Evolutionary conservation across 208 protist genomes (phyloP).

Genomic region (Strigomonas galati): DNA sequence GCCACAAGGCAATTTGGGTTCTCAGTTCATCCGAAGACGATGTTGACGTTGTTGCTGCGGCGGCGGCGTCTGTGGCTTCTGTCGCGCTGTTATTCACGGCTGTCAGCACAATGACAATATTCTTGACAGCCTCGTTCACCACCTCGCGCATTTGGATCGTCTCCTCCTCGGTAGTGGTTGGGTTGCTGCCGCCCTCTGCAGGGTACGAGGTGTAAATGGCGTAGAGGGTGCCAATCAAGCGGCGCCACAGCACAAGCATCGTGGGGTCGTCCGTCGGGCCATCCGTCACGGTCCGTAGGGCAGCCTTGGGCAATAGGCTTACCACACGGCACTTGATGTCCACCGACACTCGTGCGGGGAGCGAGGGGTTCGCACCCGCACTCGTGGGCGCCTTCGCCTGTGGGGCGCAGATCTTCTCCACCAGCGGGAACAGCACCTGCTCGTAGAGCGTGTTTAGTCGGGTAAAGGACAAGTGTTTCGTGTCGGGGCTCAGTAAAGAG

Average conservation of each 20-base stretch:
- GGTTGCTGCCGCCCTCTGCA: not conserved
- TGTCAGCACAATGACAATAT: constrained; percentile 76
- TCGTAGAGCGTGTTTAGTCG: constrained; percentile 36
- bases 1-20: constrained; percentile 26
- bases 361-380: not conserved
- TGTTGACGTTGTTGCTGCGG: too few relatives aligned
- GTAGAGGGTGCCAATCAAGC: constrained; percentile 72
- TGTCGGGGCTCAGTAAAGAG: constrained; percentile 38
- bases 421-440: constrained; percentile 72
- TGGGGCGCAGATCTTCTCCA: constrained; percentile 56
- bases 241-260: constrained; percentile 60
- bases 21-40: too few relatives aligned
- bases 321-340: constrained; percentile 35
- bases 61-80: constrained; percentile 8
- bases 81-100: not conserved
- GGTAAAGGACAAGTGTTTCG: too few relatives aligned
- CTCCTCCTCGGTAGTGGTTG: constrained; percentile 25
- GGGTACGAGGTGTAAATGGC: constrained; percentile 59
- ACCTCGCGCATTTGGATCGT: constrained; percentile 55
- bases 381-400: not conserved
- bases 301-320: constrained; percentile 57
- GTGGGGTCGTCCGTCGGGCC: constrained; percentile 20
- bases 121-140: constrained; percentile 85
- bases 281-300: constrained; percentile 48
- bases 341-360: constrained; percentile 3